Evolutionary conservation across 108 stramenopile species (phyloP), one percentile per base, ranked within the genome.

Genomic region (Cyclotella cryptica): DNA sequence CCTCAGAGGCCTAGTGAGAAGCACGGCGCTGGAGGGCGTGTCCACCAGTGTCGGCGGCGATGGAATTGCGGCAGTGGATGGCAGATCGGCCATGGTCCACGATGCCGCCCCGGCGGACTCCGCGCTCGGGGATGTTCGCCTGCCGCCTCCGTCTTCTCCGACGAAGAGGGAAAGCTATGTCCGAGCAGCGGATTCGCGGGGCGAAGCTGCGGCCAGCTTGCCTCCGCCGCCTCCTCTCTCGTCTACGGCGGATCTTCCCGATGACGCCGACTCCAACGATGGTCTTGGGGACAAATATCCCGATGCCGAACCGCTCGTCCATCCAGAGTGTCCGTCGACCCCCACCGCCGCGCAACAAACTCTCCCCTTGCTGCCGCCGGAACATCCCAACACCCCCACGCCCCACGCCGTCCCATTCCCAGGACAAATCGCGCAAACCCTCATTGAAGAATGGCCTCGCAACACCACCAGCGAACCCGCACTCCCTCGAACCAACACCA

Each of bases 351-450:
- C 39, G 49, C 47, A 72, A 15, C 49, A 66, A 40, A 26, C 18
- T 29, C 67, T 27, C 15, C 30, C 68, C 5, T 59, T 63, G 24
- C 80, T 26, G 24, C 19, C 3, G 35, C 35, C 35, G 35, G 49
- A 51, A 0, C 61, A 41, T 41, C 61, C 40, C 40, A 62, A 62
- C 19, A 62, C 81, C 28, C 59, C 81, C 53, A 73, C 81, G 10
- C 79, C 83, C 10, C 79, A 80, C 40, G 72, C 79, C 3, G 58
- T 72, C 35, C 59, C 75, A 27, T 60, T 75, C 19, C n/a, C 78
- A 10, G 24, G 41, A 26, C 55, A 55, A 55, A 26, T 5, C 11
- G 55, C 55, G n/a, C n/a, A 21, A 12, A 22, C 55, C n/a, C 55
- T 55, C 11, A 1, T 55, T 5, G 55, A 55, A 55, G 55, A 55